Conservation (phyloP, 2,329 filamentous ascomycete genomes). For the Drechslerella stenobrocha region DNA sequence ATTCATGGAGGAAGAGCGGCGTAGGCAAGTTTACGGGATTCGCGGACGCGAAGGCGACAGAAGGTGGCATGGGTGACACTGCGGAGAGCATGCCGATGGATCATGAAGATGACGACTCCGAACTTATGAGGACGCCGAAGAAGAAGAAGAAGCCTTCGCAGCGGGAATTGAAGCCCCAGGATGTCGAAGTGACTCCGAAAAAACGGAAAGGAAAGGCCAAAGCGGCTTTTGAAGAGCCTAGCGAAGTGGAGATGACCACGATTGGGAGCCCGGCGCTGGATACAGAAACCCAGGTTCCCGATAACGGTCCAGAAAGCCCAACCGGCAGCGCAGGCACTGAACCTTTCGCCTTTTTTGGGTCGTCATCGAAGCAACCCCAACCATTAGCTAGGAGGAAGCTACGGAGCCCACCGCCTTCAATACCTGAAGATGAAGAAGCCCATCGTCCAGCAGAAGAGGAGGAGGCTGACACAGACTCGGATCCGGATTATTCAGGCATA, state of each 20-base stretch:
- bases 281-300: conserved; percentile 53
- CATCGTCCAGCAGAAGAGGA: conserved; percentile 9
- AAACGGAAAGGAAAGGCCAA: conserved; percentile 61
- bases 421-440: conserved; percentile 15
- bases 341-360: conserved; percentile 20
- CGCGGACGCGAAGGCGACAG: conserved; percentile 21
- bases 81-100: not conserved
- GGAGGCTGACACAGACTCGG: conserved; percentile 48
- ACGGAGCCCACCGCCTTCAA: conserved; percentile 49
- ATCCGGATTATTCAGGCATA: conserved; percentile 49
- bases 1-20: conserved; percentile 25
- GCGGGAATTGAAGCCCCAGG: conserved; percentile 53
- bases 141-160: conserved; percentile 53
- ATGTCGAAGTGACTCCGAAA: conserved; percentile 50
- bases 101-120: conserved; percentile 25
- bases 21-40: conserved; percentile 13
- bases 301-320: conserved; percentile 51
- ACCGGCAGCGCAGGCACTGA: conserved; percentile 8
- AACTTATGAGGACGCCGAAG: conserved; percentile 49
- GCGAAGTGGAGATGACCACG: conserved; percentile 46
- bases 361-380: conserved; percentile 19
- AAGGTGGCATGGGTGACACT: conserved; percentile 54
- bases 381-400: conserved; percentile 29
- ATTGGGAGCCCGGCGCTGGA: conserved; percentile 18
- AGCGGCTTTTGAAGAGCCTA: conserved; percentile 53